Evolutionary conservation across 2,329 filamentous ascomycete genomes (phyloP), one percentile per base, ranked within the genome.

Genomic region (Fusarium sp.): DNA sequence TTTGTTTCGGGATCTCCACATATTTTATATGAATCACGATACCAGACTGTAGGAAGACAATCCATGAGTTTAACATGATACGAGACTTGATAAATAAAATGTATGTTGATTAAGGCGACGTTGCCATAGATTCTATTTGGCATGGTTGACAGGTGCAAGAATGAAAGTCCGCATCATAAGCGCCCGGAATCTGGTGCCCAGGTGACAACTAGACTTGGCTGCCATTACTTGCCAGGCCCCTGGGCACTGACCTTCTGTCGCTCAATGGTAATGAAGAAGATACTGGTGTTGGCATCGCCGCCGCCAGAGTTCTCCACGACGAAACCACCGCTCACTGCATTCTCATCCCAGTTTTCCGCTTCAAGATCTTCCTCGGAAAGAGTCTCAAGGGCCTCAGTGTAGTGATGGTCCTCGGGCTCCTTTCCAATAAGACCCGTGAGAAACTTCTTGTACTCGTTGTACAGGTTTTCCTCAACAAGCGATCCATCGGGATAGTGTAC

Each of bases 211-310:
- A 47, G 14, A 16, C 26, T 6, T 47, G 14, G 4, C 26, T 22
- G 9, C 7, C 26, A 8, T 47, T 20, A 47, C 44, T 47, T 22
- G 3, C 44, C 44, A 22, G 44, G 26, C 0, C 44, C 44, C 44
- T 53, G 44, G 10, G 35, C 35, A 33, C 51, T 58, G 14, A 30
- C 26, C 6, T 8, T 28, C 31, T 45, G 53, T 22, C 4, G 3
- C 11, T 62, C 59, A 15, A 62, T 31, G 18, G 26, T 59, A 12
- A 62, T 58, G 12, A 62, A 62, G 53, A 58, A 36, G 33, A 62
- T 18, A 5, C 28, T 15, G 3, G 39, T 62, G 1, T 33, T 15
- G 8, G 59, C 59, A 11, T 5, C 6, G 20, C 59, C 59, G 6
- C 59, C 59, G 6, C 59, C 59, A 2, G 31, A 2, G 14, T 62